Evolutionary conservation across 306 rosid genomes (phyloP), one percentile per base, ranked within the genome.

Genomic region (Fragaria nilgerrensis): DNA sequence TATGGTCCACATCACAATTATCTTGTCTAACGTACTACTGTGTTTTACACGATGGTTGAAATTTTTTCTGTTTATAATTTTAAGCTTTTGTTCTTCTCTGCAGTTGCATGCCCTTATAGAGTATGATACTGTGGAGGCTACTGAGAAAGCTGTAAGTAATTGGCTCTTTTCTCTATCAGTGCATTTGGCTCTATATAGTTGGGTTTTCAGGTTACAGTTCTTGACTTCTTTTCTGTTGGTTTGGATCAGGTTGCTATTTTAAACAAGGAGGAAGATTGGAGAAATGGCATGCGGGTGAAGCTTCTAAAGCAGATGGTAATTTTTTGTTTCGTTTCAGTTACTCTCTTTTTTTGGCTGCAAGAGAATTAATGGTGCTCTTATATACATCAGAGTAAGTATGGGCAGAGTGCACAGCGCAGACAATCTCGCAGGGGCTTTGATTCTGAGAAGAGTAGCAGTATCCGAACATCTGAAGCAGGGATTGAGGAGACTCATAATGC

Each of bases 261-360:
- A 73, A 93, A 88, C 56, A 76, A 96, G 65, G 91, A 89, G 77
- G 83, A 80, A 82, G 98, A 96, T 82, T 96, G 99, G 99, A 89
- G 99, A 84, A 91, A 87, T 85, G 94, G 99, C 87, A 81, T 96
- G 98, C 90, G 82, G 22, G 99, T 96, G 85, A 96, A 96, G 90
- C 82, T 83, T 80, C 90, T 96, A 75, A 91, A 90, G 78, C 85
- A 62, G 74, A 77, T 73, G 98, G 99, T 96, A 73, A 72, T 44
- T n/a, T 22, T 50, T 16, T 29, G 37, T 23, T 13, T 61, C 0
- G 23, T 73, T 64, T 15, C 75, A 32, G 48, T 9, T 36, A 3
- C 27, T 19, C 15, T 65, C 50, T 36, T 55, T 27, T 39, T 48
- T 29, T 78, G 29, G 15, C 72, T 22, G 77, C 59, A 65, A 68